Base-by-base conservation (phyloP, 352 stramenopile species). In the Pythium sp. region DNA sequence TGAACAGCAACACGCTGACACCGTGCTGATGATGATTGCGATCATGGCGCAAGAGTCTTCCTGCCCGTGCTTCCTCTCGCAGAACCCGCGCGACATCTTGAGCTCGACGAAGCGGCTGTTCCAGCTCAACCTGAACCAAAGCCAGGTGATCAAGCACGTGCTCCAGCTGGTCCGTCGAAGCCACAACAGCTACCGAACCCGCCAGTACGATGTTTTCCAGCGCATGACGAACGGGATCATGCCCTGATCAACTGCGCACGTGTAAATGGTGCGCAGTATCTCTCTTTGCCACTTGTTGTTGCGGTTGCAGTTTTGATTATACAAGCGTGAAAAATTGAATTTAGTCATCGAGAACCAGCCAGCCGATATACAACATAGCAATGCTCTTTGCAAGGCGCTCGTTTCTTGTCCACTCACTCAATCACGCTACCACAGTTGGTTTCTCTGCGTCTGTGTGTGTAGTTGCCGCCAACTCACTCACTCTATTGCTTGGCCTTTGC, bases 31-130 rank as follows among this genome's bases (percentile, higher is more conserved):
- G 64, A 92, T 99, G 73, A 97, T 99, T 62, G 95, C 98, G 62
- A 98, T 99, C 65, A 99, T 98, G 78, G 94, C 95, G 6, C 86
- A 97, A 32, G 86, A 98, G 64, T 99, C 94, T 43, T 98, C 93
- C 20, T 99, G 98, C 62, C 95, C 95, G 56, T 99, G 97, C 79
- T 99, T 99, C 68, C 69, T 93, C 12, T 90, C 81, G 14, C 87
- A 93, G 62, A 84, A 92, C 59, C 80, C 88, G 46, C 76, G 77
- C 26, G 84, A 91, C 68, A 81, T 95, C 30, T 70, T 97, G 47
- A 91, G 81, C 65, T 73, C 80, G 26, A 92, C 90, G 15, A 88
- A 94, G 68, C 74, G 81, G 53, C 78, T 94, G 15, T 93, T 97
- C 67, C 87, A 83, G 32, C 81, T 95, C 2, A 75, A 95, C 18